Conservation (phyloP, 108 stramenopile species). For the Pseudonitzschia delicatissima region DNA sequence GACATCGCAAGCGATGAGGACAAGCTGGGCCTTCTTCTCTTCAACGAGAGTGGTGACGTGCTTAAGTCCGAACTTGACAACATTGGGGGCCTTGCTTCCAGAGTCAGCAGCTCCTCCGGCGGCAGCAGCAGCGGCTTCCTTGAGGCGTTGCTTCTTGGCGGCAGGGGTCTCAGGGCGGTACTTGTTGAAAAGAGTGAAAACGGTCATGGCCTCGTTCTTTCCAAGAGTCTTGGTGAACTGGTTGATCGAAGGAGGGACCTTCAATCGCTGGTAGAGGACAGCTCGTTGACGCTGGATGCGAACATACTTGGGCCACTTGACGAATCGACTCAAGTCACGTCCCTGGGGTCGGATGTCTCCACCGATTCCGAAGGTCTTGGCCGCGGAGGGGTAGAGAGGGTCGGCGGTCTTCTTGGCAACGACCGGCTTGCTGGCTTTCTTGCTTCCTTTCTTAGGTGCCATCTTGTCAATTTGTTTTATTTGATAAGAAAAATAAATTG, state of each 20-base stretch:
- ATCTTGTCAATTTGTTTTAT: neutral
- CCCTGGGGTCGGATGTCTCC: conserved; percentile 92
- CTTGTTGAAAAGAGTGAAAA: conserved; percentile 96
- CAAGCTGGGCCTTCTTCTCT: conserved; percentile 98
- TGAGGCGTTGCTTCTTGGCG: conserved; percentile 94
- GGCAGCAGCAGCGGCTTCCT: conserved; percentile 93
- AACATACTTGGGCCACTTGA: conserved; percentile 97
- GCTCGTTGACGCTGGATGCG: conserved; percentile 98
- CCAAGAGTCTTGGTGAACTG: conserved; percentile 97
- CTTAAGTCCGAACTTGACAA: conserved; percentile 97
- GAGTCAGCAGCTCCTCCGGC: conserved; percentile 74
- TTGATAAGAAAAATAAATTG: too few species aligned
- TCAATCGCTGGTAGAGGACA: conserved; percentile 96
- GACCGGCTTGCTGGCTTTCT: conserved; percentile 63
- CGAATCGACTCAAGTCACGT: conserved; percentile 96
- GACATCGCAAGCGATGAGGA: conserved; percentile 98
- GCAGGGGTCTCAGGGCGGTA: conserved; percentile 98
- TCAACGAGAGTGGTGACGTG: conserved; percentile 98
- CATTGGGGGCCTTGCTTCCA: conserved; percentile 64
- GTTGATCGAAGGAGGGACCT: conserved; percentile 97
- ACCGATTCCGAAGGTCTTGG: conserved; percentile 89
- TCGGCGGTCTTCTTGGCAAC: conserved; percentile 73
- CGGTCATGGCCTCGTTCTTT: conserved; percentile 97
- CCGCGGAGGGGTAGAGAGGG: conserved; percentile 92
- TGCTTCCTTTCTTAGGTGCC: conserved; percentile 68